Base-by-base conservation (phyloP, 345 rosid genomes). In the Eucalyptus fibrosa region DNA sequence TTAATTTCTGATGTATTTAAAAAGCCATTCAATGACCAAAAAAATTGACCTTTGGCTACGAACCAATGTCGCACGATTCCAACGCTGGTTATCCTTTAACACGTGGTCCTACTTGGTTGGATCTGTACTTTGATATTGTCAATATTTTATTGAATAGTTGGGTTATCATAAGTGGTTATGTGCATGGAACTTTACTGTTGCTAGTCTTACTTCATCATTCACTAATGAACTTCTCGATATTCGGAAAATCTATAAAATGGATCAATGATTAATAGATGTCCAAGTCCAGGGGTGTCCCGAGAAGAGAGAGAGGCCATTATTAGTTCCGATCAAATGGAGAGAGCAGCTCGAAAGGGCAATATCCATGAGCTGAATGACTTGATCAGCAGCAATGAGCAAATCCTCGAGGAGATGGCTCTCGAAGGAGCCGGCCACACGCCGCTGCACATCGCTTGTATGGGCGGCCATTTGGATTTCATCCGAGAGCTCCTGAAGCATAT, bases 161-260 rank as follows among this genome's bases (percentile, higher is more conserved):
- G 30, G 62, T 56, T 9, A 24, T 56, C 62, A 24, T 1, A 4
- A 24, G 62, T 56, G 62, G 62, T 56, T 4, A 24, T 10, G 30
- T 56, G 30, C 30, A 56, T 56, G 62, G 62, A 24, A 4, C 62
- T 9, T 56, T 24, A 4, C 62, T 10, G 62, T 56, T 56, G 30
- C 62, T 56, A 56, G 13, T 56, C 62, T 34, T 19, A 21, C 11
- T 56, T 56, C 13, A 9, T 51, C 30, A 56, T 56, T 56, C 62
- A 56, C 14, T 0, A 2, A 24, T 56, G 62, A 56, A 11, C 0
- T 56, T 56, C 30, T 24, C 5, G 7, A 56, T 9, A 5, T 5
- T 23, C 6, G 30, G 62, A 24, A 56, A 24, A 3, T 56, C 30
- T 56, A 24, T 56, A 56, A 24, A 56, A 9, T 56, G 62, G 62